Percentiles rank a stretch among this genome's conserved stretches.
These are phyloP conservation scores for Aechmea fasciata DNA, from an alignment of 176 grass and related monocot species.

Conservation along the genomic window DNA sequence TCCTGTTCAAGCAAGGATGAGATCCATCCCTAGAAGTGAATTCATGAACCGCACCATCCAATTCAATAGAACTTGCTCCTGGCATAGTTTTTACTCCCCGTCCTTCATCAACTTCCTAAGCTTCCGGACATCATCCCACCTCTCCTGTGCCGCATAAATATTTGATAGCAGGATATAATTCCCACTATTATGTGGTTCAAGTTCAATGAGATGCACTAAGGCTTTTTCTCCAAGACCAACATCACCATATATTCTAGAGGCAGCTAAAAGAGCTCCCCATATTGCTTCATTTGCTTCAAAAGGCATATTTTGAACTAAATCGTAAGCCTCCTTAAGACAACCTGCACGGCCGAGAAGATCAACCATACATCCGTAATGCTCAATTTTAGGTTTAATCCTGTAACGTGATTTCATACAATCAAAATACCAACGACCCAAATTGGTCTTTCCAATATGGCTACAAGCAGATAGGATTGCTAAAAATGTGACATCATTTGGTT, in stretches of 20 bases:
- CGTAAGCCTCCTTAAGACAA: slow-evolving; percentile 40
- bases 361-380: slow-evolving; percentile 78
- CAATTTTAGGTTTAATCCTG: slow-evolving; percentile 42
- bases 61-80: slow-evolving; percentile 70
- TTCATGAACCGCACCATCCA: slow-evolving; percentile 60
- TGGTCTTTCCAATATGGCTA: slow-evolving; percentile 41
- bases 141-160: slow-evolving; percentile 55
- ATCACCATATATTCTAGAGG: slow-evolving; percentile 51
- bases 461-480: slow-evolving; percentile 59
- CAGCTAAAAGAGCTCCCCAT: slow-evolving; percentile 80
- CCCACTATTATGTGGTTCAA: slow-evolving; percentile 64
- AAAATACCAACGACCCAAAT: slow-evolving; percentile 60
- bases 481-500: slow-evolving; percentile 58
- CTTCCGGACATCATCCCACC: slow-evolving; percentile 55
- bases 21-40: slow-evolving; percentile 76
- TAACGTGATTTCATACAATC: slow-evolving; percentile 41
- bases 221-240: slow-evolving; percentile 55
- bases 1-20: slow-evolving; percentile 55
- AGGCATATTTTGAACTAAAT: slow-evolving; percentile 58
- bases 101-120: slow-evolving; percentile 65
- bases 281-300: slow-evolving; percentile 70
- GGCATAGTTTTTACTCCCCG: slow-evolving; percentile 46
- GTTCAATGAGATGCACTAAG: slow-evolving; percentile 54
- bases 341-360: slow-evolving; percentile 63
- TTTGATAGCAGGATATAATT: slow-evolving; percentile 76